These are phyloP conservation scores for Diutina scorzettiae DNA, from an alignment of 1,139 yeast species.

Conservation along the genomic window DNA sequence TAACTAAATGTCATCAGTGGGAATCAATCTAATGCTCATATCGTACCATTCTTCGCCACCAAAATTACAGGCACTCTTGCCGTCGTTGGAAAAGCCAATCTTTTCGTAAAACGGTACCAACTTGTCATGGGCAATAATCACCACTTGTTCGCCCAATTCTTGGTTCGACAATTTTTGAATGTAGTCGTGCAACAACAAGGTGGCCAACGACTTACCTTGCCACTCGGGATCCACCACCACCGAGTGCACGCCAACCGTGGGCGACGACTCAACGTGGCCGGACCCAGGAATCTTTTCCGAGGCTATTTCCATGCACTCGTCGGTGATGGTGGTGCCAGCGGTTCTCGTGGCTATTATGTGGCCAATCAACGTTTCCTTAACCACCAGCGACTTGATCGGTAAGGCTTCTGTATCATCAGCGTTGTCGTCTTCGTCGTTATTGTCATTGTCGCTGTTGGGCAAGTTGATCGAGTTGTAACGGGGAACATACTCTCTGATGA, in stretches of 20 bases:
- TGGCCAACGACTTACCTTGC: conserved; percentile 74
- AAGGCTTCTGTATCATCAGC: conserved; percentile 25
- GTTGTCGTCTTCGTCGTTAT: conserved; percentile 13
- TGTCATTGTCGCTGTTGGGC: conserved; percentile 19
- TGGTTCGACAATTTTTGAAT: conserved; percentile 83
- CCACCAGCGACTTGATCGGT: conserved; percentile 41
- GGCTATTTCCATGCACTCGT: conserved; percentile 58
- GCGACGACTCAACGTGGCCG: conserved; percentile 74
- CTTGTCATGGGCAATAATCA: conserved; percentile 59
- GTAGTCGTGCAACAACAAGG: conserved; percentile 76
- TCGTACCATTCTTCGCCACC: conserved; percentile 61
- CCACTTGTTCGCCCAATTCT: conserved; percentile 69
- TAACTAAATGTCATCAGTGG: conserved; percentile 35
- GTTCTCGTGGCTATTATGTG: conserved; percentile 80
- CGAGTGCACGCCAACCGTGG: conserved; percentile 71
- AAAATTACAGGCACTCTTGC: conserved; percentile 45
- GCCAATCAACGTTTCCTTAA: conserved; percentile 63
- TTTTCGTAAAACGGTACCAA: conserved; percentile 68
- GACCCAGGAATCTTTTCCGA: conserved; percentile 19
- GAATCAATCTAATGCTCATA: conserved; percentile 47
- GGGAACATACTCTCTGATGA: conserved; percentile 52
- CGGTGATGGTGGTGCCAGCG: conserved; percentile 38
- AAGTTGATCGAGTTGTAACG: conserved; percentile 33
- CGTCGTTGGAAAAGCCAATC: conserved; percentile 61
- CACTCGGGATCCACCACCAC: conserved; percentile 68